Base-by-base conservation (phyloP, 1,284 basidiomycete species). In the Tremellales sp. region DNA sequence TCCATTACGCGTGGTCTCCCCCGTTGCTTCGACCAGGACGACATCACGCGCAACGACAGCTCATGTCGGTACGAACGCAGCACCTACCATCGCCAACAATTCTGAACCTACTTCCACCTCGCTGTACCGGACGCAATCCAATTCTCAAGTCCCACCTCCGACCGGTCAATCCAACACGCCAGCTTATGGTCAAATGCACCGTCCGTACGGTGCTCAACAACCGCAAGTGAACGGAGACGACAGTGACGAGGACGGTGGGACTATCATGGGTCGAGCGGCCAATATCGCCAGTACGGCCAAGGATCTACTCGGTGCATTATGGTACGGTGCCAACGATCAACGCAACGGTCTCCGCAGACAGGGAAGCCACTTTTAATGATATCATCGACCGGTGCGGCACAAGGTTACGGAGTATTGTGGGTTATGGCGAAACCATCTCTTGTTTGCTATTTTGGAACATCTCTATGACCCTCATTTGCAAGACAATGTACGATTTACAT, bases 281-380 rank as follows among this genome's bases (percentile, higher is more conserved):
- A 75, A 72, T 51, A 73, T 76, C 48, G 73, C 73, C 31, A 72
- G 62, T 51, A 71, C 73, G 7, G 74, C 74, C 12, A 73, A 72
- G 54, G 74, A 74, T 51, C 58, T 76, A 21, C 57, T 76, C 24
- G 73, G 73, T n/a, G 67, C 69, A 3, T 54, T 75, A 51, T 75
- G 73, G 73, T 72, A 72, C 49, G 70, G 70, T 27, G 54, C 53
- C n/a, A 52, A 63, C 41, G 51, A 52, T 7, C n/a, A n/a, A n/a
- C n/a, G n/a, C n/a, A n/a, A n/a, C n/a, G n/a, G n/a, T n/a, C n/a
- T n/a, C n/a, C n/a, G n/a, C n/a, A n/a, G n/a, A n/a, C n/a, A n/a
- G 24, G 12, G 42, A n/a, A 8, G 41, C 33, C 4, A 27, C 7
- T 7, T n/a, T n/a, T n/a, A n/a, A n/a, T n/a, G n/a, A n/a, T n/a